Base-by-base conservation (phyloP, 176 grass and related monocot species). In the Stipa capillata region DNA sequence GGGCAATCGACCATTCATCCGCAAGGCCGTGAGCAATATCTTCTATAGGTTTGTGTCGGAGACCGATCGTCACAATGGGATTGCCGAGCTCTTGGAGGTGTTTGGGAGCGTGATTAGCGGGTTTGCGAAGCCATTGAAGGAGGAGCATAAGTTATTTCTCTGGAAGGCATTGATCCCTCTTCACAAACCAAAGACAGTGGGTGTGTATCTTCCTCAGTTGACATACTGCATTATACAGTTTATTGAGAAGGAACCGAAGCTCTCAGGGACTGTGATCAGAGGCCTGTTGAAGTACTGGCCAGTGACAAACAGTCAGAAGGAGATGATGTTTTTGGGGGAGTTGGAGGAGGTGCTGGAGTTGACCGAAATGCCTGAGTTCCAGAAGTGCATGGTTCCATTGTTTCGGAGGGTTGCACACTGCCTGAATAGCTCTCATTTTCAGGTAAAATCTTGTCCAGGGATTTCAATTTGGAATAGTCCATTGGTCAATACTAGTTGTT, bases 241-340 rank as follows among this genome's bases (percentile, higher is more conserved):
- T 69, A 90, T 97, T 3, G 93, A 92, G 78, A 97, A 97, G 76
- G 93, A 97, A 50, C 90, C 93, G 0, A 97, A 97, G 84, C 82
- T 97, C 49, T 77, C 87, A 21, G 91, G 87, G 55, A 85, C 87
- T 28, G 90, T 97, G 77, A 93, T 97, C 79, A 88, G 90, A 86
- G 93, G 93, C 41, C 84, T 97, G 53, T 72, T 97, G 65, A 97
- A 97, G 73, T 97, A 92, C 51, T 97, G 93, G 93, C 93, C 93
- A 4, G 90, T 97, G 82, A 92, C 90, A 12, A 97, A 97, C 69
- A 92, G 90, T 83, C 93, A 92, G 81, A 97, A 97, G 87, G 93
- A 97, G 82, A 92, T 97, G 93, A 92, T 97, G 90, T 97, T 97
- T 81, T 86, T 97, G 72, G 93, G 93, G 11, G 93, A 97, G 77